A percentile compares a stretch with the other conserved stretches of the same genome.
Conservation (phyloP, 139 green algal species). For the Coelastrella sp. region DNA sequence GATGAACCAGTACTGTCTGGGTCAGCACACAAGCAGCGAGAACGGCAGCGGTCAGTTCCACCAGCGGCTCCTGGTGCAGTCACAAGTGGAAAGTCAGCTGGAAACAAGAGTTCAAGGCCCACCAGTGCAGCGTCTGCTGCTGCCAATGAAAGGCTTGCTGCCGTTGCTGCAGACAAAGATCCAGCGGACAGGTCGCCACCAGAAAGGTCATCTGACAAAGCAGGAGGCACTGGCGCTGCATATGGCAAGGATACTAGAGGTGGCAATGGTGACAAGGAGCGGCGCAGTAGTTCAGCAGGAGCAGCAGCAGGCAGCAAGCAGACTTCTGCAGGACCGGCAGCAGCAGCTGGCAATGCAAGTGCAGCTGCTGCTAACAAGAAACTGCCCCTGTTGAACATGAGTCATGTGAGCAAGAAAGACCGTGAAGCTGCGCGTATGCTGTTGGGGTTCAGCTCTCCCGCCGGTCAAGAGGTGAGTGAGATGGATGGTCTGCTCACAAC, state of each 20-base stretch:
- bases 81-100: neutral
- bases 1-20: neutral
- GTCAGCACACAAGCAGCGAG: neutral
- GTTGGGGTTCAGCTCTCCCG: conserved; percentile 25
- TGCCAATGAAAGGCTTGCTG: conserved; percentile 3
- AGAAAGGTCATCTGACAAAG: neutral
- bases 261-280: neutral
- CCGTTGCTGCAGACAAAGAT: neutral
- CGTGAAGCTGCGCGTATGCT: conserved; percentile 34
- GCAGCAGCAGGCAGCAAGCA: conserved; percentile 1
- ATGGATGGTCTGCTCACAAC: neutral
- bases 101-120: neutral
- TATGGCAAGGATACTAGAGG: neutral
- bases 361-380: neutral
- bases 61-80: neutral
- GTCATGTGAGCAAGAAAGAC: conserved; percentile 46
- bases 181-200: neutral
- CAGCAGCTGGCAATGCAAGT: neutral
- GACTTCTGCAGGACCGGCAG: conserved; percentile 1
- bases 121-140: neutral
- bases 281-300: neutral
- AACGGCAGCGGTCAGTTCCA: neutral
- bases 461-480: conserved; percentile 27
- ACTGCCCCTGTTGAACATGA: conserved; percentile 38
- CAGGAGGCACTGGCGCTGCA: neutral